Percentiles rank a stretch among this genome's conserved stretches.
phyloP scores from a whole-genome alignment of 1,284 basidiomycete species.

The Rhodofomes roseus region DNA sequence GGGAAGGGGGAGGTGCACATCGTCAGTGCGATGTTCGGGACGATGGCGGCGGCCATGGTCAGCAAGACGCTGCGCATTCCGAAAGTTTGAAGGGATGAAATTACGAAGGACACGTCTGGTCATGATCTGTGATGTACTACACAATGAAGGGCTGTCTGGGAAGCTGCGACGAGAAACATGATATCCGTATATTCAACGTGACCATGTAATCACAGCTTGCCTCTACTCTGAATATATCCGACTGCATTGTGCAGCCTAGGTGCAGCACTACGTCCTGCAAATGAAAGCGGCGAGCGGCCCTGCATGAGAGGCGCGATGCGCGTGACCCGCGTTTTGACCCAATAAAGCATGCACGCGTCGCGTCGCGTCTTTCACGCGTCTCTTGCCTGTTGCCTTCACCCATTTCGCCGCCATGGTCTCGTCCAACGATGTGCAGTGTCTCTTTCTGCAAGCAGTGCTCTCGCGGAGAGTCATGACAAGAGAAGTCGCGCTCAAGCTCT shows the following conservation, averaged over 20 bases:
- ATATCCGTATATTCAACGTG: neutral
- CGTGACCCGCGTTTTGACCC: constrained; percentile 1
- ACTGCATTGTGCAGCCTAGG: no score
- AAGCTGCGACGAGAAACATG: neutral
- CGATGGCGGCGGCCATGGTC: constrained; percentile 93
- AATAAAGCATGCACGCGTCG: constrained; percentile 15
- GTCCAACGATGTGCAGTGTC: constrained; percentile 58
- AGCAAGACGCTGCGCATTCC: constrained; percentile 89
- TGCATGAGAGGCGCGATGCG: neutral
- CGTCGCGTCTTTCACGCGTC: constrained; percentile 22
- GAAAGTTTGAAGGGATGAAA: constrained; percentile 45
- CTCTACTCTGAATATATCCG: neutral
- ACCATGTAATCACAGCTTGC: neutral
- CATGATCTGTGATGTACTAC: neutral
- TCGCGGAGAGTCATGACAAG: constrained; percentile 65
- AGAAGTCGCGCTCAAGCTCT: constrained; percentile 59
- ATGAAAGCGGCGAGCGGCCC: no score
- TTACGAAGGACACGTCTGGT: neutral
- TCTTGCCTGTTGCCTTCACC: constrained; percentile 5
- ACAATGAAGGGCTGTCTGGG: neutral
- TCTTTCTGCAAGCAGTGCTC: constrained; percentile 75
- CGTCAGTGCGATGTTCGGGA: constrained; percentile 67
- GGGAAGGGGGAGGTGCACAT: constrained; percentile 81
- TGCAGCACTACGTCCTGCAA: no score
- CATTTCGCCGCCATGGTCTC: constrained; percentile 36